Conservation (phyloP, 1,284 basidiomycete species). For the Rhodotorula sp. region DNA sequence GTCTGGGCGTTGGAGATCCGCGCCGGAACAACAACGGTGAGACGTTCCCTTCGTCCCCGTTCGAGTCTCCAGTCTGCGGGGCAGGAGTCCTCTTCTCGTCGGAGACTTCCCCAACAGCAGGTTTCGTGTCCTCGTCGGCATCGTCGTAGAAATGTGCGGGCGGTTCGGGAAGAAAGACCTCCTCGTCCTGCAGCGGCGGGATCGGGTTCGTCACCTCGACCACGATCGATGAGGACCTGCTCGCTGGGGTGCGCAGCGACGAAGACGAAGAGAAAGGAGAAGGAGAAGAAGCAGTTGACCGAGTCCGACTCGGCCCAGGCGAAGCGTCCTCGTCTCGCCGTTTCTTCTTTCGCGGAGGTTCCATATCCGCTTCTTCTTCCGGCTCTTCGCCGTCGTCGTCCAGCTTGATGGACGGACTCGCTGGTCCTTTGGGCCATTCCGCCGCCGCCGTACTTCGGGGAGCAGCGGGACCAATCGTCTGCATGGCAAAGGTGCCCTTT, state of each 20-base stretch:
- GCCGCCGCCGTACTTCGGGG: background rate
- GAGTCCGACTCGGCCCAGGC: background rate
- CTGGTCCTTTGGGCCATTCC: background rate
- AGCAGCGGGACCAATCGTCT: constrained; percentile 14
- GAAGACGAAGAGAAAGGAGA: background rate
- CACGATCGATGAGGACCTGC: too few species aligned
- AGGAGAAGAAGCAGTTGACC: background rate
- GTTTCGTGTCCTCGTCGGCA: too few species aligned
- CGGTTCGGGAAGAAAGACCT: background rate
- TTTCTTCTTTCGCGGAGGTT: too few species aligned
- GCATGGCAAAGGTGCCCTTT: constrained; percentile 63
- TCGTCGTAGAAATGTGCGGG: background rate
- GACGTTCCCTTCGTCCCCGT: too few species aligned
- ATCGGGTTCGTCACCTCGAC: too few species aligned
- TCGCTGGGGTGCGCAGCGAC: background rate
- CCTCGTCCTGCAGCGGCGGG: background rate
- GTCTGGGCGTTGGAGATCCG: background rate
- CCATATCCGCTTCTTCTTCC: background rate
- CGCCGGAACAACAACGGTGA: background rate
- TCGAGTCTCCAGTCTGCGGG: too few species aligned
- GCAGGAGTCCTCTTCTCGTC: too few species aligned
- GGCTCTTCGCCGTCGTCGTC: background rate
- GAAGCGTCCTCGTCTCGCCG: too few species aligned
- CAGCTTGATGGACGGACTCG: background rate
- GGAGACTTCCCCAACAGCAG: too few species aligned